Evolutionary conservation across 1,284 basidiomycete genomes (phyloP).

Genomic region (Somion occarium): DNA sequence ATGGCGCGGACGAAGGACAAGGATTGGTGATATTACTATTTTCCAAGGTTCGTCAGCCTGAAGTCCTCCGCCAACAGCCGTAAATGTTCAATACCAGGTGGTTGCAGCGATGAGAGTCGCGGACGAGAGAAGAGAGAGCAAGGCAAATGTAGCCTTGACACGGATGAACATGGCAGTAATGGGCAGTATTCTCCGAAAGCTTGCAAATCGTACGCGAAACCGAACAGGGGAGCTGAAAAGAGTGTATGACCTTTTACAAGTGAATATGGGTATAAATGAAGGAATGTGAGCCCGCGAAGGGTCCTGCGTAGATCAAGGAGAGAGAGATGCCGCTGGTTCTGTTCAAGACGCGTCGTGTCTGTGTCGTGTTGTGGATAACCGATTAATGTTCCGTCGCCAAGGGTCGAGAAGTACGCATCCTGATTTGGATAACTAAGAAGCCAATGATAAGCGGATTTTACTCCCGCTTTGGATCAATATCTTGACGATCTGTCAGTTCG

Average conservation of each 20-base stretch:
- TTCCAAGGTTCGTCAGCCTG: background rate
- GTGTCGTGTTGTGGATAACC: background rate
- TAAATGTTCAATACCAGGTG: background rate
- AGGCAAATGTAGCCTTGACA: background rate
- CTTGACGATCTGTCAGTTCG: too few relatives aligned
- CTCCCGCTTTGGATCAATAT: background rate
- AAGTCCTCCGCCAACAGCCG: background rate
- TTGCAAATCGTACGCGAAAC: background rate
- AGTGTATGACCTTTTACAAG: background rate
- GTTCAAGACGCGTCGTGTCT: background rate
- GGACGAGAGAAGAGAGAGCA: background rate
- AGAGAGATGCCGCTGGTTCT: background rate
- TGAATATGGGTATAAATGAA: background rate
- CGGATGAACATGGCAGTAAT: background rate
- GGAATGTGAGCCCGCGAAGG: background rate
- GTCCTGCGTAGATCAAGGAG: background rate
- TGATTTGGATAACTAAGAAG: too few relatives aligned
- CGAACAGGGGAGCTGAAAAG: background rate
- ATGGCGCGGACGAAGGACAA: slow-evolving; percentile 58
- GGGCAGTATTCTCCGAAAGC: background rate
- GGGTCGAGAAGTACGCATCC: background rate
- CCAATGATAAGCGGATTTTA: background rate
- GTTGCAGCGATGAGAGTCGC: background rate
- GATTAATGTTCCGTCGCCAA: background rate
- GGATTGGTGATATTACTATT: slow-evolving; percentile 46